Conservation (phyloP, 208 protist genomes). For the Phytomonas sp. region DNA sequence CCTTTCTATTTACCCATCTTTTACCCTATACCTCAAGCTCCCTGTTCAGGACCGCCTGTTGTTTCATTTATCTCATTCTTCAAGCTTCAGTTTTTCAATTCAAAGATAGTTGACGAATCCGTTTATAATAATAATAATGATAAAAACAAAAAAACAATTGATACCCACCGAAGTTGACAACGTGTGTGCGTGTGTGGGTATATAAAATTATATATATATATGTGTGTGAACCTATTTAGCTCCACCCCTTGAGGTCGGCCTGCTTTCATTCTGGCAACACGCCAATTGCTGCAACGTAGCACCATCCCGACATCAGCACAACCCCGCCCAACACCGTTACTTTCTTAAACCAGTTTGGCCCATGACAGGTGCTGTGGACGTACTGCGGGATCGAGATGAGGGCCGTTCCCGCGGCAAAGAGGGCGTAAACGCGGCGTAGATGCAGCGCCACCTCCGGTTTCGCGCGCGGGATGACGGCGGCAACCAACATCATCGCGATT, state of each 20-base stretch:
- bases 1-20: not conserved
- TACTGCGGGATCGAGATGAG: conserved; percentile 25
- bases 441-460: conserved; percentile 12
- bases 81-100: not conserved
- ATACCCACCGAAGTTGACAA: too few relatives aligned
- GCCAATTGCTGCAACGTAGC: conserved; percentile 12
- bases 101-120: not conserved
- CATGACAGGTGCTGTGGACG: conserved; percentile 35
- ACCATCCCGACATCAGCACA: conserved; percentile 29
- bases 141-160: not conserved
- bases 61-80: not conserved
- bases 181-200: too few relatives aligned
- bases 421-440: conserved; percentile 28
- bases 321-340: conserved; percentile 18
- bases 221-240: not conserved
- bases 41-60: not conserved
- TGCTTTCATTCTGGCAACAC: not conserved
- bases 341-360: conserved; percentile 26
- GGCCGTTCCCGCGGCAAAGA: conserved; percentile 25
- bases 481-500: conserved; percentile 39
- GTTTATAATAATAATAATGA: not conserved
- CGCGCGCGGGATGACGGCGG: conserved; percentile 22
- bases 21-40: not conserved
- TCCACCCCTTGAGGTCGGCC: not conserved
- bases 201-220: too few relatives aligned